These are phyloP conservation scores for Discostella pseudostelligera DNA, from an alignment of 108 stramenopile species.

Conservation along the genomic window DNA sequence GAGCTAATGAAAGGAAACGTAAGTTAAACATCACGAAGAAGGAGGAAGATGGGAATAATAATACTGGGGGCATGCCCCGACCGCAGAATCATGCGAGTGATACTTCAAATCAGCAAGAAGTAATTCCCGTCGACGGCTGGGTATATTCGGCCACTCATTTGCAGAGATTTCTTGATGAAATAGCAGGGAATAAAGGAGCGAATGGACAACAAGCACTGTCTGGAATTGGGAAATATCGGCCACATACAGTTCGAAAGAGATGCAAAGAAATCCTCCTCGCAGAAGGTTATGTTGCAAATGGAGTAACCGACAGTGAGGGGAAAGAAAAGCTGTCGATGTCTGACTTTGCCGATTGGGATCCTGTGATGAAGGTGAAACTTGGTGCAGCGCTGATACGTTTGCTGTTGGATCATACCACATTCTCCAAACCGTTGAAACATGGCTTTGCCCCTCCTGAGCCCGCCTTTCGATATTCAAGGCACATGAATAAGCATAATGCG, in stretches of 20 bases:
- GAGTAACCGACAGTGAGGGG: constrained; percentile 30
- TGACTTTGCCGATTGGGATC: constrained; percentile 69
- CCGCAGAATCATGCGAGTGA: not conserved
- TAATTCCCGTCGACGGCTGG: constrained; percentile 27
- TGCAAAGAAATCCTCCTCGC: constrained; percentile 49
- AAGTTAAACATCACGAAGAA: constrained; percentile 1
- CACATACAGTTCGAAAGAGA: constrained; percentile 55
- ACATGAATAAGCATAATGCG: constrained; percentile 14
- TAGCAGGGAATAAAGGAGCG: constrained; percentile 19
- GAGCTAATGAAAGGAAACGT: constrained; percentile 31
- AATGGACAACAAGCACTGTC: constrained; percentile 20
- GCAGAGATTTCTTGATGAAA: constrained; percentile 41
- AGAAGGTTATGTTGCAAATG: constrained; percentile 36
- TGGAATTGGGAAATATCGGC: constrained; percentile 58
- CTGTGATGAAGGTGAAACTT: constrained; percentile 64
- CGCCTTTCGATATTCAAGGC: constrained; percentile 59
- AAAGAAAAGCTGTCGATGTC: constrained; percentile 45
- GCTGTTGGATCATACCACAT: constrained; percentile 59
- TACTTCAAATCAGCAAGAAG: constrained; percentile 8
- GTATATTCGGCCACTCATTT: constrained; percentile 45
- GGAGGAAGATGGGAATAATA: constrained; percentile 5
- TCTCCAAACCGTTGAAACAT: constrained; percentile 27
- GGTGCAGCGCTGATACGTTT: constrained; percentile 80
- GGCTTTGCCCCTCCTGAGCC: constrained; percentile 38
- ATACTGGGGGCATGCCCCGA: constrained; percentile 21